A percentile compares a stretch with the other conserved stretches of the same genome.
phyloP scores from a whole-genome alignment of 176 grass and related monocot species.

The sorghum (Sorghum bicolor) region Sorghum_bicolor_NCBIv3 NC_012871.2:66349501-66350000 shows the following conservation, averaged over 20 bases:
- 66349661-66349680: conserved; percentile 59
- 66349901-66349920: conserved; percentile 1
- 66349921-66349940: neutral
- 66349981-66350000: neutral
- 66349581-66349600: conserved; percentile 28
- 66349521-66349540: conserved; percentile 54
- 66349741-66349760: neutral
- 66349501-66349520: conserved; percentile 56
- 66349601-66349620: conserved; percentile 40
- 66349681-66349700: conserved; percentile 61
- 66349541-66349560: conserved; percentile 40
- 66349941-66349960: neutral
- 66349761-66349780: conserved; percentile 32
- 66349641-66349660: conserved; percentile 57
- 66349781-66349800: conserved; percentile 19
- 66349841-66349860: neutral
- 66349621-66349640: neutral
- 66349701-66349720: conserved; percentile 29
- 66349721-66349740: neutral
- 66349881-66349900: neutral
- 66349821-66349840: conserved; percentile 73
- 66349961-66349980: no score
- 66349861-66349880: neutral
- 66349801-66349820: conserved; percentile 17
- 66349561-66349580: conserved; percentile 40